Conservation (phyloP, 257 asterid species). For the Solanum ossicruentum region DNA sequence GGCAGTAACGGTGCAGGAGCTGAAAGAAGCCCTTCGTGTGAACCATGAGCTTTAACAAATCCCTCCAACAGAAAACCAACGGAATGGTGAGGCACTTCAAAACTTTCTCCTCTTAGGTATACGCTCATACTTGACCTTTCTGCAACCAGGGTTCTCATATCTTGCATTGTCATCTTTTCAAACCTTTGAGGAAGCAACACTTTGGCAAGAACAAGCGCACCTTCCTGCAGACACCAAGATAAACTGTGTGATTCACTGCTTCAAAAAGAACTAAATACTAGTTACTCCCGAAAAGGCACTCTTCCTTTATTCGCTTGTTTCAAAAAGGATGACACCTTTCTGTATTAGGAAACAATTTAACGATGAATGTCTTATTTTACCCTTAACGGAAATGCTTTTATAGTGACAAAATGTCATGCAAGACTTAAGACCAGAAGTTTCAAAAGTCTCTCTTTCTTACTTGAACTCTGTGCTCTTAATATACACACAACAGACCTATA, state of each 20-base stretch:
- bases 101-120: conserved; percentile 67
- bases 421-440: background rate
- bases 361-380: background rate
- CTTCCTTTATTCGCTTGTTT: background rate
- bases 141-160: conserved; percentile 58
- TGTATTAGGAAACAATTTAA: background rate
- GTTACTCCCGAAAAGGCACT: background rate
- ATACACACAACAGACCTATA: background rate
- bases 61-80: conserved; percentile 90
- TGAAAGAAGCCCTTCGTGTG: conserved; percentile 44
- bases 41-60: conserved; percentile 49
- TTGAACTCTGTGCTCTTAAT: background rate
- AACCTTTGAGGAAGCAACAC: conserved; percentile 72
- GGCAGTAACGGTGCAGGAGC: conserved; percentile 63
- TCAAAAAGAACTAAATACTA: background rate
- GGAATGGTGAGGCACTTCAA: conserved; percentile 64
- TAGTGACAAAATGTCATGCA: background rate
- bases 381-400: background rate
- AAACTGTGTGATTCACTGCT: background rate
- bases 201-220: conserved; percentile 61
- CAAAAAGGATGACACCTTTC: background rate
- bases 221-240: conserved; percentile 49
- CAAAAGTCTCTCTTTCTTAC: background rate
- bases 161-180: conserved; percentile 73
- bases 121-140: conserved; percentile 56